Evolutionary conservation across 2,329 filamentous ascomycete species (phyloP).

Genomic region (Dactylella cylindrospora): DNA sequence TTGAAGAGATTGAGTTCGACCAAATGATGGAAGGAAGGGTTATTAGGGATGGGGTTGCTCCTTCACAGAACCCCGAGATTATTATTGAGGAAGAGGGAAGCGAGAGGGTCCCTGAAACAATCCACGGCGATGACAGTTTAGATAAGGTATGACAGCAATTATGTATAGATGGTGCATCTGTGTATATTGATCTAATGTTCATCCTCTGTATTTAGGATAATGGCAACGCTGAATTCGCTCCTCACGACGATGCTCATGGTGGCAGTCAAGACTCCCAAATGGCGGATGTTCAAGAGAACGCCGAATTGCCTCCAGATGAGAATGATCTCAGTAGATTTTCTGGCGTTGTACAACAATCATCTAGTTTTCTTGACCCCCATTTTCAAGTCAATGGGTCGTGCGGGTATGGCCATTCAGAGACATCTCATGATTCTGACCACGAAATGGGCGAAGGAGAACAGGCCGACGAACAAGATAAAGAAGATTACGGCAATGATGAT

Average conservation of each 20-base stretch:
- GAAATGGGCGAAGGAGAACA: slow-evolving; percentile 5
- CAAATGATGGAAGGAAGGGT: slow-evolving; percentile 22
- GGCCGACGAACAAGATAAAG: background rate
- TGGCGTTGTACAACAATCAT: slow-evolving; percentile 11
- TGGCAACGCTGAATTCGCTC: slow-evolving; percentile 5
- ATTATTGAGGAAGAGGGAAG: slow-evolving; percentile 2
- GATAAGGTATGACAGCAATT: slow-evolving; percentile 32
- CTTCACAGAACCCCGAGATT: background rate
- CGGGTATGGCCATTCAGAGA: slow-evolving; percentile 25
- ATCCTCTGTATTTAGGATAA: slow-evolving; percentile 21
- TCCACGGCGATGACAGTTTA: slow-evolving; percentile 10
- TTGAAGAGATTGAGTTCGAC: slow-evolving; percentile 6
- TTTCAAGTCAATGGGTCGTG: slow-evolving; percentile 37
- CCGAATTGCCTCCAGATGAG: background rate
- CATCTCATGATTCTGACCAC: slow-evolving; percentile 10
- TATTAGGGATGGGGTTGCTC: slow-evolving; percentile 17
- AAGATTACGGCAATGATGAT: background rate
- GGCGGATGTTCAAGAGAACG: slow-evolving; percentile 8
- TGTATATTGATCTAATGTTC: slow-evolving; percentile 27
- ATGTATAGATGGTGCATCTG: slow-evolving; percentile 8
- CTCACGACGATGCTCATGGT: too few relatives aligned
- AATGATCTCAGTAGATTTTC: slow-evolving; percentile 1
- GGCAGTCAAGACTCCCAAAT: slow-evolving; percentile 16
- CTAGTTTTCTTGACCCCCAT: slow-evolving; percentile 29
- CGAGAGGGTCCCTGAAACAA: slow-evolving; percentile 29